These are phyloP conservation scores for Penicillium ucsense DNA, from an alignment of 495 filamentous ascomycete genomes.

Conservation along the genomic window DNA sequence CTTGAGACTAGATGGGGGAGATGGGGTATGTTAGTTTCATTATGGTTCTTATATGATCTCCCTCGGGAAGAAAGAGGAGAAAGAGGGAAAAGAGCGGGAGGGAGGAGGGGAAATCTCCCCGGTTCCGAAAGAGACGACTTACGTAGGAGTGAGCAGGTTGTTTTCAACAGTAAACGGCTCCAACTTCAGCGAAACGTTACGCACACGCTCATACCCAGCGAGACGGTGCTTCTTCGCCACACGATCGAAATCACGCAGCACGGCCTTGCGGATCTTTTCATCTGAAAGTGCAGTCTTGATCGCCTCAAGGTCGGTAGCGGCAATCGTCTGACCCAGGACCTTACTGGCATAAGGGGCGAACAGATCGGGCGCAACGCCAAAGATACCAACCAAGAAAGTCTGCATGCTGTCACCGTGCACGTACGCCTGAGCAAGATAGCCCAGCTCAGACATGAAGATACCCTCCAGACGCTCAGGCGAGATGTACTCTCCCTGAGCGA, in stretches of 20 bases:
- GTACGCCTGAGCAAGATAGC: slow-evolving; percentile 67
- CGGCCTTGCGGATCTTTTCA: slow-evolving; percentile 57
- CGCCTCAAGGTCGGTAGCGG: slow-evolving; percentile 50
- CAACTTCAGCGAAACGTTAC: slow-evolving; percentile 61
- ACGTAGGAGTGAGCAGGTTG: slow-evolving; percentile 92
- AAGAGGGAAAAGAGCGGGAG: neutral
- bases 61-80: neutral
- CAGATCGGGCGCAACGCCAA: slow-evolving; percentile 71
- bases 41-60: too few species aligned
- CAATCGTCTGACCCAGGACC: slow-evolving; percentile 58
- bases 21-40: slow-evolving; percentile 18
- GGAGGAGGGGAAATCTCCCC: neutral
- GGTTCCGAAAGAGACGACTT: slow-evolving; percentile 32
- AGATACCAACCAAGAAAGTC: slow-evolving; percentile 74
- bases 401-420: slow-evolving; percentile 87
- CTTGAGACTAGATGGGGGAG: slow-evolving; percentile 56
- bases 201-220: slow-evolving; percentile 79
- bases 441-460: slow-evolving; percentile 72
- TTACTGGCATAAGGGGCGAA: slow-evolving; percentile 74
- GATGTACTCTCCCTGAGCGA: slow-evolving; percentile 96
- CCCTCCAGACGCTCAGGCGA: slow-evolving; percentile 97
- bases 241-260: slow-evolving; percentile 69
- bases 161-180: slow-evolving; percentile 95
- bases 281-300: slow-evolving; percentile 58
- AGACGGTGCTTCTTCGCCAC: slow-evolving; percentile 80